Base-by-base conservation (phyloP, 179 eudicot species). In the Vitellaria paradoxa region DNA sequence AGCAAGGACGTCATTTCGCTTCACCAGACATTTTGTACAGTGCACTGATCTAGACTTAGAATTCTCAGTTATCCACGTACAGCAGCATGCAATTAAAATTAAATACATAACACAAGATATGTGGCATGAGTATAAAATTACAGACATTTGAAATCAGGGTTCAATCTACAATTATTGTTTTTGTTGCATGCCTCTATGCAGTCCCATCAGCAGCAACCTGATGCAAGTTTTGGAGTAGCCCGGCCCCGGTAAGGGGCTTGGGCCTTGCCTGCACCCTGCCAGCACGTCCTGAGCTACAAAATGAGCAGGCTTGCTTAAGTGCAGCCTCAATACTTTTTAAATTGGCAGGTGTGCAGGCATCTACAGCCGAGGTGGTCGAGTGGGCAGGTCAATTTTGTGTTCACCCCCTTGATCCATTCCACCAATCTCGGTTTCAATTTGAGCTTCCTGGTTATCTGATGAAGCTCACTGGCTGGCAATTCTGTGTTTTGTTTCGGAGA, bases 231-330 rank as follows among this genome's bases (percentile, higher is more conserved):
- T 89, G 97, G 98, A 83, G 81, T 93, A 81, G 95, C 98, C 92
- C 97, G 97, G 95, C 97, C 98, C 93, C 97, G 89, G 18, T 92
- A 77, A 89, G 97, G 98, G 98, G 92, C 90, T 0, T 79, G 90
- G 95, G 97, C 95, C 74, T 76, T 84, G 95, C 98, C 95, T 92
- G 93, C 95, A 90, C 87, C 97, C 90, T 86, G 91, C 88, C 87
- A 77, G 77, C 37, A 77, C 52, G 65, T 68, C 6, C 59, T 37
- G 62, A 63, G 73, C 64, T 50, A 7, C 17, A 61, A 70, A 50
- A 64, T 30, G 65, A 26, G 61, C 56, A 14, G 12, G 81, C 81
- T 76, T 57, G 71, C 72, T 77, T 49, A 79, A 77, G 86, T 65
- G 71, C 56, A 4, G 76, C 85, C 86, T 42, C 68, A 46, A 37